A percentile compares a stretch with the other conserved stretches of the same genome.
Evolutionary conservation across 331 rosid genomes (phyloP).

Genomic region (Pyrus hybrid): DNA sequence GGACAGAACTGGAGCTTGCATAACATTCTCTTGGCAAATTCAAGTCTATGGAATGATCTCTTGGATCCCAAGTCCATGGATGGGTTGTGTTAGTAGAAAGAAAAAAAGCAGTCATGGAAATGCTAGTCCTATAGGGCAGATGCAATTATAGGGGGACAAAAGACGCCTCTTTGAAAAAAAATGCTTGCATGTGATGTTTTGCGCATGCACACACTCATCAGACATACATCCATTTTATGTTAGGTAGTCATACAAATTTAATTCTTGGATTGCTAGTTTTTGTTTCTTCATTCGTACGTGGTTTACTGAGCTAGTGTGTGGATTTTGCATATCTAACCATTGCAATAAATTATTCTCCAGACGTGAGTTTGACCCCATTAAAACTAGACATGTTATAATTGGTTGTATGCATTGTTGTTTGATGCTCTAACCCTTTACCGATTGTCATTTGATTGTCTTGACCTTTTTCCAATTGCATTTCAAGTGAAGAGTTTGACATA

Average conservation of each 20-base stretch:
- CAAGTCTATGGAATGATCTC: too few species aligned
- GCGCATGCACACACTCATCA: neutral
- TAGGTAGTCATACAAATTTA: neutral
- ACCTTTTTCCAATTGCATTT: slow-evolving; percentile 11
- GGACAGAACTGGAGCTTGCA: too few species aligned
- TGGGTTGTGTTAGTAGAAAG: too few species aligned
- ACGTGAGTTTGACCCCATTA: slow-evolving; percentile 47
- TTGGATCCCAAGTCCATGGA: too few species aligned
- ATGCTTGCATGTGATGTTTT: neutral
- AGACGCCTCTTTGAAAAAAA: too few species aligned
- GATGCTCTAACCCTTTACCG: slow-evolving; percentile 12
- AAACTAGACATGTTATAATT: neutral
- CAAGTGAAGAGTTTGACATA: slow-evolving; percentile 53
- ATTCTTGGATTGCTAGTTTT: neutral
- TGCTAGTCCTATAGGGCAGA: too few species aligned
- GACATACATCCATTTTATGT: neutral
- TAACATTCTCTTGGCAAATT: too few species aligned
- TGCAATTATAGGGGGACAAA: too few species aligned
- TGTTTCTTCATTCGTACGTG: neutral
- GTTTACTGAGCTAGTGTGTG: slow-evolving; percentile 26
- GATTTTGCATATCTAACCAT: slow-evolving; percentile 55
- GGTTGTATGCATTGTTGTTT: slow-evolving; percentile 1
- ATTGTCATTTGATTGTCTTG: slow-evolving; percentile 3
- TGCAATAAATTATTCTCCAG: slow-evolving; percentile 61
- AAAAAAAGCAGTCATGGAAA: too few species aligned